phyloP scores from a whole-genome alignment of 1,284 basidiomycete genomes.

The Rhodofomes roseus region DNA sequence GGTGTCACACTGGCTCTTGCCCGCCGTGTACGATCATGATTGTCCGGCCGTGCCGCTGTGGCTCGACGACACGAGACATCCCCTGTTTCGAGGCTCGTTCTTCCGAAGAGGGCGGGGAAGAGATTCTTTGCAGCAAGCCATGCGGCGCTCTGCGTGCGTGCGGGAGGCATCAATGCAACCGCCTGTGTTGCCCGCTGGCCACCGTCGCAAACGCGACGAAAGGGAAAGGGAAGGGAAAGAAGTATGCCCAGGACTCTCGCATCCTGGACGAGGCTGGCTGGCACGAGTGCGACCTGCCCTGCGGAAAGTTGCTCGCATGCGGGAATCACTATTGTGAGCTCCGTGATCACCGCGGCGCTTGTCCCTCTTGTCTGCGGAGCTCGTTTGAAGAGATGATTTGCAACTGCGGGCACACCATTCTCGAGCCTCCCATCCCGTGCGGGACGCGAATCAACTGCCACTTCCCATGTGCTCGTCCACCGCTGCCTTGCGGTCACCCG shows the following conservation, averaged over 20 bases:
- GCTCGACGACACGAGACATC: constrained; percentile 53
- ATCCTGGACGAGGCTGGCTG: constrained; percentile 57
- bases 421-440: constrained; percentile 75
- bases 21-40: constrained; percentile 71
- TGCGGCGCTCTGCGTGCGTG: constrained; percentile 76
- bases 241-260: constrained; percentile 36
- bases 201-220: constrained; percentile 48
- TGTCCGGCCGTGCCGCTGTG: constrained; percentile 78
- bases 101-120: constrained; percentile 29
- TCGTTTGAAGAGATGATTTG: constrained; percentile 90
- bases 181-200: constrained; percentile 84
- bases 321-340: constrained; percentile 76
- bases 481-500: constrained; percentile 78
- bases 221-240: constrained; percentile 66
- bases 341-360: constrained; percentile 78
- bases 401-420: constrained; percentile 68
- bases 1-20: constrained; percentile 64
- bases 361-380: constrained; percentile 79
- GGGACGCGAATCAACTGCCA: constrained; percentile 74
- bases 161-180: constrained; percentile 78
- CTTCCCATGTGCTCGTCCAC: constrained; percentile 73
- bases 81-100: constrained; percentile 42
- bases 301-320: constrained; percentile 69
- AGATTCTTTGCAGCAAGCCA: constrained; percentile 74
- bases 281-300: constrained; percentile 79